These are phyloP conservation scores for Osmozyma mogii DNA, from an alignment of 805 yeast species.

Conservation along the genomic window DNA sequence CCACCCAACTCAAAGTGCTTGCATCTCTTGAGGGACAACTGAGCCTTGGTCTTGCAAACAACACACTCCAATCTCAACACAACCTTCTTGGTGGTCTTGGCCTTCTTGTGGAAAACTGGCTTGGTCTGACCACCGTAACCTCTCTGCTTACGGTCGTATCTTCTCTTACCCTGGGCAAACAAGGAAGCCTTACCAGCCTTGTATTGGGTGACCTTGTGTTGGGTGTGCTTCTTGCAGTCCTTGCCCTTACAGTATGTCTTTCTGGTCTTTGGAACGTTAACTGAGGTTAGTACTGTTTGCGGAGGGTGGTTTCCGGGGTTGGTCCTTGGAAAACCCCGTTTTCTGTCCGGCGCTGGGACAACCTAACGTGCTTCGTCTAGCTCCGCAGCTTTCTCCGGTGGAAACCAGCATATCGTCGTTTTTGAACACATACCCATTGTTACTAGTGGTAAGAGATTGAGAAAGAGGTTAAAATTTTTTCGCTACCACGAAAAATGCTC, in stretches of 20 bases:
- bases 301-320: neutral
- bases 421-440: slow-evolving; percentile 7
- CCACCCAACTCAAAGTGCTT: slow-evolving; percentile 99
- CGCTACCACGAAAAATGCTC: neutral
- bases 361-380: too few relatives aligned
- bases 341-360: too few relatives aligned
- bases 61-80: slow-evolving; percentile 99
- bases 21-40: slow-evolving; percentile 97
- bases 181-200: slow-evolving; percentile 99
- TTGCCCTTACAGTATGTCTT: slow-evolving; percentile 99
- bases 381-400: too few relatives aligned
- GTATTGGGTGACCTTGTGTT: slow-evolving; percentile 99
- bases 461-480: neutral
- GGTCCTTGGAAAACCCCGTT: too few relatives aligned
- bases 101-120: slow-evolving; percentile 99
- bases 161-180: slow-evolving; percentile 99
- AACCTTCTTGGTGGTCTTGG: slow-evolving; percentile 99
- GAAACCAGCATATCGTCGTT: neutral
- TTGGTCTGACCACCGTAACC: slow-evolving; percentile 99
- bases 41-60: slow-evolving; percentile 97
- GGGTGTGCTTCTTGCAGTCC: slow-evolving; percentile 98
- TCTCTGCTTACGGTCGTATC: slow-evolving; percentile 99
- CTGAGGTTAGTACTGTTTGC: slow-evolving; percentile 33
- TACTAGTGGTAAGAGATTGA: neutral
- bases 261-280: slow-evolving; percentile 99